Percentiles rank a stretch among this genome's conserved stretches.
Evolutionary conservation across 2,329 filamentous ascomycete genomes (phyloP).

Genomic region (Sarocladium oryzae): DNA sequence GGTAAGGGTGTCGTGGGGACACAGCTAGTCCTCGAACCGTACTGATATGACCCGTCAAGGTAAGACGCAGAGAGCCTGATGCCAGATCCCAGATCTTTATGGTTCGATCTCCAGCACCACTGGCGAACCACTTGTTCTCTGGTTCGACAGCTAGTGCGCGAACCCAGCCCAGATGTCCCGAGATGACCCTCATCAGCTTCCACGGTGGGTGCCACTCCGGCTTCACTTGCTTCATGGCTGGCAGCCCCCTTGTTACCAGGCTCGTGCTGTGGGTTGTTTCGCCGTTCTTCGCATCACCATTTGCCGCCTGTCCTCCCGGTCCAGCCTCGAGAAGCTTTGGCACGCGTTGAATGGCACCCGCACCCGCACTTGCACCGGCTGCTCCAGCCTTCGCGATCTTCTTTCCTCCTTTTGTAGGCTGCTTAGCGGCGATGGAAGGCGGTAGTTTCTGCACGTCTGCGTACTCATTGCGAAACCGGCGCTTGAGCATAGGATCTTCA

Average conservation of each 20-base stretch:
- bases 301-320: constrained; percentile 13
- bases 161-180: constrained; percentile 94
- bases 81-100: constrained; percentile 99
- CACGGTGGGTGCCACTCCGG: constrained; percentile 97
- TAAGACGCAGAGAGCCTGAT: constrained; percentile 75
- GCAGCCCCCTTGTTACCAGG: constrained; percentile 23
- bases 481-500: constrained; percentile 28
- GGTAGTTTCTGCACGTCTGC: constrained; percentile 71
- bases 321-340: constrained; percentile 34
- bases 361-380: constrained; percentile 29
- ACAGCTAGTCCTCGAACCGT: constrained; percentile 89
- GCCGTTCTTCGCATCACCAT: constrained; percentile 3
- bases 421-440: constrained; percentile 70
- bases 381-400: constrained; percentile 40
- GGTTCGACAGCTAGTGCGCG: constrained; percentile 85
- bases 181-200: constrained; percentile 98
- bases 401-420: constrained; percentile 45
- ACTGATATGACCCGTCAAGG: constrained; percentile 89
- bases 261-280: constrained; percentile 23
- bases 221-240: constrained; percentile 43
- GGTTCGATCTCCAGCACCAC: constrained; percentile 87
- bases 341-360: constrained; percentile 11
- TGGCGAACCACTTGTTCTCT: constrained; percentile 95
- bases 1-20: constrained; percentile 86
- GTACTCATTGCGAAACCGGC: constrained; percentile 67